Percentiles rank a stretch among this genome's conserved stretches.
Evolutionary conservation across 1,284 basidiomycete genomes (phyloP).

Genomic region (Cerrena zonata): DNA sequence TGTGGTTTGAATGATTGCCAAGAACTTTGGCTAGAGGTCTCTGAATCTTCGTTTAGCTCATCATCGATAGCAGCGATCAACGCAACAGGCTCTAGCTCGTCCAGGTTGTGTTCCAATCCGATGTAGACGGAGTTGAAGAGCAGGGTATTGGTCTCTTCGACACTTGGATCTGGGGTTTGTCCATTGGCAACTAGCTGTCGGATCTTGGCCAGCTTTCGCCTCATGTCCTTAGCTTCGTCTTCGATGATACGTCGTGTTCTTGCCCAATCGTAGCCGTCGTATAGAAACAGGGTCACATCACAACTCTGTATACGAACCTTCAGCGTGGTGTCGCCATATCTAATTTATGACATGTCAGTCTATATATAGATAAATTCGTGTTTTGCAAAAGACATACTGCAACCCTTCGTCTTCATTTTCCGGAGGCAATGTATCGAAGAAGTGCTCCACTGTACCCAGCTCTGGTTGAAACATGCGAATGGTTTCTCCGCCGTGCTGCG

Average conservation of each 20-base stretch:
- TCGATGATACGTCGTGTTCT: constrained; percentile 83
- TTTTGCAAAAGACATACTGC: constrained; percentile 44
- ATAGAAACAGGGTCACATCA: constrained; percentile 65
- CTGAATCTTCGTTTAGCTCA: constrained; percentile 72
- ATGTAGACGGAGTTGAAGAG: constrained; percentile 93
- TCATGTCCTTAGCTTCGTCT: constrained; percentile 82
- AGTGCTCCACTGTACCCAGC: constrained; percentile 61
- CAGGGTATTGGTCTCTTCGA: constrained; percentile 73
- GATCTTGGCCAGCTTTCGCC: constrained; percentile 83
- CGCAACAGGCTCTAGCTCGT: constrained; percentile 68
- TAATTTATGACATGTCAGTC: constrained; percentile 18
- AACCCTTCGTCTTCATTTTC: constrained; percentile 41
- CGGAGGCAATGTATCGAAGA: constrained; percentile 64
- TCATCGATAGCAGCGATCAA: constrained; percentile 88
- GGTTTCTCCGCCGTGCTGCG: constrained; percentile 76
- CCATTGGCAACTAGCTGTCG: constrained; percentile 90
- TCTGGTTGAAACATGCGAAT: constrained; percentile 67
- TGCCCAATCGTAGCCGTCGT: constrained; percentile 92
- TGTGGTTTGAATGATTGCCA: constrained; percentile 72
- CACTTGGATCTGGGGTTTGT: constrained; percentile 77
- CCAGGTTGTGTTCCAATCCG: constrained; percentile 69
- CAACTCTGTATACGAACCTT: constrained; percentile 56
- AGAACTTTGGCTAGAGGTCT: constrained; percentile 70
- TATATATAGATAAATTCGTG: too few species aligned
- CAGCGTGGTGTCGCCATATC: constrained; percentile 43